Base-by-base conservation (phyloP, 148 eudicot species). In the Rhododendron ferrugineum region DNA sequence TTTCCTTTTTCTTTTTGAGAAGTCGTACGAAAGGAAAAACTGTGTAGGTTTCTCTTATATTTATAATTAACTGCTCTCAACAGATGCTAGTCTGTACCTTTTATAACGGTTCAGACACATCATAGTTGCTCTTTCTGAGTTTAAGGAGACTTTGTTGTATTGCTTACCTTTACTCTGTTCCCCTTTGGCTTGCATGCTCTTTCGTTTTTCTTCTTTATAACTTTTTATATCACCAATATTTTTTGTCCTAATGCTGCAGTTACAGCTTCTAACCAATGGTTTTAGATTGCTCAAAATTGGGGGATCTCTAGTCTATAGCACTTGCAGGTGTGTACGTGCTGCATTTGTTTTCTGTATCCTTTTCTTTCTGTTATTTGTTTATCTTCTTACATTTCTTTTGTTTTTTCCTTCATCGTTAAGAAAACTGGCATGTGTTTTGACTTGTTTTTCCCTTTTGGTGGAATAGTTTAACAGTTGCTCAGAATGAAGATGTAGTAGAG, bases 281-380 rank as follows among this genome's bases (percentile, higher is more conserved):
- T 97, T 95, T 82, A 92, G 94, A 89, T 84, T 97, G 87, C 93
- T 97, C 10, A 97, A 90, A 93, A 94, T 87, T 83, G 98, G 98
- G 66, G 99, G 99, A 77, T 89, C 79, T 36, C 98, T 97, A 81
- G 90, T 97, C 83, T 97, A 97, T 91, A 97, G 99, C 89, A 97
- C 99, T 58, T 97, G 99, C 98, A 97, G 99, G 99, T 95, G 75
- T 44, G 3, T 30, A 37, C 16, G 28, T 32, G 5, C 20, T 62
- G 79, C 66, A 56, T 75, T 36, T 72, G 13, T 84, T 46, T 83
- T 18, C 30, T 30, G 8, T 49, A 47, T 26, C 3, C 26, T 26
- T 49, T 86, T 81, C 42, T 78, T 68, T 49, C 36, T 40, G 5
- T 66, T n/a, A 66, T 66, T 11, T 66, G 44, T 44, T 32, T 5